Base-by-base conservation (phyloP, 148 eudicot genomes). In the Camellia japonica region DNA sequence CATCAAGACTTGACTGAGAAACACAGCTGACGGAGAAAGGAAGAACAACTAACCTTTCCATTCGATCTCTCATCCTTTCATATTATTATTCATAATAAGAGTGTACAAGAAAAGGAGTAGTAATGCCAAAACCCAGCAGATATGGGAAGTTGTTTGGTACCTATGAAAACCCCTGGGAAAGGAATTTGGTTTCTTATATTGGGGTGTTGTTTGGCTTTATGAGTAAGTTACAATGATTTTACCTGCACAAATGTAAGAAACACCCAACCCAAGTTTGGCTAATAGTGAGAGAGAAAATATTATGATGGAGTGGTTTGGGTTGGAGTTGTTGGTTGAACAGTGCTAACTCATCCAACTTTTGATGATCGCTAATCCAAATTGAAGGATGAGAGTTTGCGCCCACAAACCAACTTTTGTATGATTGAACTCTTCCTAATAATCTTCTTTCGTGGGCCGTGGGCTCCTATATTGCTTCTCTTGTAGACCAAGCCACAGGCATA, bases 301-400 rank as follows among this genome's bases (percentile, higher is more conserved):
- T 73, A 74, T 80, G 51, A 78, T 83, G 90, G 90, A 71, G 87
- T 85, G 82, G 87, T 79, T 88, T 68, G 82, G 87, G 81, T 88
- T 68, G 64, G 80, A 49, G 52, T 83, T 85, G 91, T 90, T 85
- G 74, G 91, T 88, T 85, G 74, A 91, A 85, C 92, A 85, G 91
- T 88, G 89, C 91, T 1, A 88, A 90, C 90, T 90, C 91, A 90
- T 82, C 90, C 90, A 78, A 87, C 86, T 80, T 83, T 87, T 83
- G 78, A 30, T 30, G 38, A 30, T 30, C 38, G 38, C 38, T 30
- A 30, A 30, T 30, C 38, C 38, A 30, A 30, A 30, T 30, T 30
- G 38, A 30, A 30, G 38, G 38, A 30, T 30, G 38, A 30, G 38
- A 30, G 38, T 30, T 58, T 80, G 82, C 83, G 68, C 83, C 87